Evolutionary conservation across 2,329 filamentous ascomycete genomes (phyloP).

Genomic region (Colletotrichum camelliae): DNA sequence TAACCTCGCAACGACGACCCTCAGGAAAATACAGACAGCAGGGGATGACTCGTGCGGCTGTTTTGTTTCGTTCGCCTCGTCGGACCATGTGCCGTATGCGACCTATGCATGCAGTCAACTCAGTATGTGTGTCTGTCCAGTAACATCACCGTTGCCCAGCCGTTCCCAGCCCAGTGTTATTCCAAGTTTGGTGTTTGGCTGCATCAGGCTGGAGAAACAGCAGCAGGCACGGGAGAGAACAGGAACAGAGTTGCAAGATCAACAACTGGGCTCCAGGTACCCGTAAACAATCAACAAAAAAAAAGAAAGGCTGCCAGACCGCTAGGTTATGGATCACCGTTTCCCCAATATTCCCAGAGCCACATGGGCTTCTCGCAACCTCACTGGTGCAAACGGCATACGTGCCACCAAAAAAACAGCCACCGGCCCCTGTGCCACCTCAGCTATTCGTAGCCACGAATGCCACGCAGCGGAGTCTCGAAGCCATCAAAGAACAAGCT

Average conservation of each 20-base stretch:
- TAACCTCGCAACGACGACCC: neutral
- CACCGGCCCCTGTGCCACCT: neutral
- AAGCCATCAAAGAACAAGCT: neutral
- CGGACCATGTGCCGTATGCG: neutral
- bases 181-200: neutral
- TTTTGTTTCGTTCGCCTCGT: neutral
- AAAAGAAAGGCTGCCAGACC: too few species aligned
- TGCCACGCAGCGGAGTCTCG: neutral
- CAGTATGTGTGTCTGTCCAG: neutral
- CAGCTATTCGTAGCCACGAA: neutral
- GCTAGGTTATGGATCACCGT: too few species aligned
- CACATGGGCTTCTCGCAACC: neutral
- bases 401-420: neutral
- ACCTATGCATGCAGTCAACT: neutral
- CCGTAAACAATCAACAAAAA: neutral
- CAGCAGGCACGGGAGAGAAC: neutral
- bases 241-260: neutral
- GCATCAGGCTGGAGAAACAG: neutral
- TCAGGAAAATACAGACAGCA: neutral
- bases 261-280: neutral
- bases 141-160: neutral
- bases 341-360: neutral
- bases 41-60: neutral
- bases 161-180: neutral
- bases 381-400: neutral